phyloP scores from a whole-genome alignment of 805 yeast species.

The Yarrowia divulgata region DNA sequence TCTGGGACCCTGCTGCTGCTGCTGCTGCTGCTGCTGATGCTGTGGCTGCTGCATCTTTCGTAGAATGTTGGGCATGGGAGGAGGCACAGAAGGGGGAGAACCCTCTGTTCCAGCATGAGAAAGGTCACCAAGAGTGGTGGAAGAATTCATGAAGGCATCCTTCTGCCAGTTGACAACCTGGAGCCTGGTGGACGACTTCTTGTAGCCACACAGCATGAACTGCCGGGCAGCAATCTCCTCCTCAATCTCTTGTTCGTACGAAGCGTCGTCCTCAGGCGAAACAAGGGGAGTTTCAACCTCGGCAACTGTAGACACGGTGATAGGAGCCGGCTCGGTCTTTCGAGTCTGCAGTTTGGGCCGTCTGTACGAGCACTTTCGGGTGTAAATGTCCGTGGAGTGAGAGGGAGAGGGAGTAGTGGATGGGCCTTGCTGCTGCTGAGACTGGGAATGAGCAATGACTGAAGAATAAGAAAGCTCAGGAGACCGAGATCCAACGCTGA shows the following conservation, averaged over 20 bases:
- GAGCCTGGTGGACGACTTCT: constrained; percentile 32
- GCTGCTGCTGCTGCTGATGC: no score
- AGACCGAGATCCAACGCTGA: constrained; percentile 11
- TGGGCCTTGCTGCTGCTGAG: neutral
- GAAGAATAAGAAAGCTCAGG: constrained; percentile 2
- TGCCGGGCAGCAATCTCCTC: constrained; percentile 35
- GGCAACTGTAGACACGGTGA: constrained; percentile 17
- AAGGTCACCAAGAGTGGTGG: constrained; percentile 27
- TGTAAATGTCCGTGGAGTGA: constrained; percentile 38
- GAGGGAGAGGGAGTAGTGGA: neutral
- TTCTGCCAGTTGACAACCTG: constrained; percentile 38
- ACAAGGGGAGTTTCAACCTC: constrained; percentile 22
- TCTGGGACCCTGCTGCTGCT: neutral
- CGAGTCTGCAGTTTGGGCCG: constrained; percentile 26
- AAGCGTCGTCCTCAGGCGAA: constrained; percentile 21
- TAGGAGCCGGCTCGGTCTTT: constrained; percentile 18
- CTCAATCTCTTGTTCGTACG: constrained; percentile 28
- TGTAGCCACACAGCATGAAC: constrained; percentile 38
- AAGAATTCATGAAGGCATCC: constrained; percentile 30
- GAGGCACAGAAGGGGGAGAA: constrained; percentile 6
- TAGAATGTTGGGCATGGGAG: constrained; percentile 10
- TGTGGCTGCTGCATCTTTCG: neutral
- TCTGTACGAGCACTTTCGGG: constrained; percentile 32
- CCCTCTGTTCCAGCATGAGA: neutral
- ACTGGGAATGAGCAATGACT: neutral